Evolutionary conservation across 345 rosid genomes (phyloP).

Genomic region (Arabis hirsuta): DNA sequence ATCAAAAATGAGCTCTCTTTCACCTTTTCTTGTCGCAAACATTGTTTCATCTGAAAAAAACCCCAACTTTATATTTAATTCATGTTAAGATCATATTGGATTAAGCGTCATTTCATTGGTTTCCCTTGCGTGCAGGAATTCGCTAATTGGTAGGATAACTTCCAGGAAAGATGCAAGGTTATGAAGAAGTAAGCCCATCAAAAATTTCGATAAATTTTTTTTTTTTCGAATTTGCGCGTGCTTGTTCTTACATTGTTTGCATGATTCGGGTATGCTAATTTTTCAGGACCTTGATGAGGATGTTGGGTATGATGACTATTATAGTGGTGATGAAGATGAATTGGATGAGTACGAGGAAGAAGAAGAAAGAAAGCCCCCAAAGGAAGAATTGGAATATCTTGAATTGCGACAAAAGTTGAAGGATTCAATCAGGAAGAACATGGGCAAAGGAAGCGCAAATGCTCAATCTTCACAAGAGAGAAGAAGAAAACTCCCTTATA

Average conservation of each 20-base stretch:
- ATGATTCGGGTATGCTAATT: slow-evolving; percentile 9
- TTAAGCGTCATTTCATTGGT: not conserved
- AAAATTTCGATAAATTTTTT: not conserved
- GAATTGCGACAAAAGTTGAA: slow-evolving; percentile 68
- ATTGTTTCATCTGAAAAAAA: not conserved
- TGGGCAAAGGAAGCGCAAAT: slow-evolving; percentile 51
- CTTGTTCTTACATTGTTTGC: not conserved
- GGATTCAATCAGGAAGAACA: slow-evolving; percentile 59
- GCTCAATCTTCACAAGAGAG: slow-evolving; percentile 49
- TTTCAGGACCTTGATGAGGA: slow-evolving; percentile 45
- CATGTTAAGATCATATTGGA: not conserved
- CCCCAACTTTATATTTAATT: not conserved
- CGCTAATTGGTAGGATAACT: slow-evolving; percentile 15
- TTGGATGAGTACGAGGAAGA: slow-evolving; percentile 41
- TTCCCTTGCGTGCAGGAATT: slow-evolving; percentile 21
- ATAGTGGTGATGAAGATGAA: slow-evolving; percentile 38
- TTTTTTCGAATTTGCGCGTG: not conserved
- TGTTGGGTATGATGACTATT: slow-evolving; percentile 44
- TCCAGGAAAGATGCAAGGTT: slow-evolving; percentile 35
- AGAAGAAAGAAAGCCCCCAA: slow-evolving; percentile 46
- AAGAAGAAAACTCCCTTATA: slow-evolving; percentile 53
- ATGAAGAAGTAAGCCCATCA: slow-evolving; percentile 36
- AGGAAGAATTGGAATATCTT: slow-evolving; percentile 58
- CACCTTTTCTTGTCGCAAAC: not conserved
- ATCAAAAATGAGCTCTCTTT: not conserved